A percentile compares a stretch with the other conserved stretches of the same genome.
These are phyloP conservation scores for Paramecium caudatum DNA, from an alignment of 73 alveolate genomes.

Conservation along the genomic window DNA sequence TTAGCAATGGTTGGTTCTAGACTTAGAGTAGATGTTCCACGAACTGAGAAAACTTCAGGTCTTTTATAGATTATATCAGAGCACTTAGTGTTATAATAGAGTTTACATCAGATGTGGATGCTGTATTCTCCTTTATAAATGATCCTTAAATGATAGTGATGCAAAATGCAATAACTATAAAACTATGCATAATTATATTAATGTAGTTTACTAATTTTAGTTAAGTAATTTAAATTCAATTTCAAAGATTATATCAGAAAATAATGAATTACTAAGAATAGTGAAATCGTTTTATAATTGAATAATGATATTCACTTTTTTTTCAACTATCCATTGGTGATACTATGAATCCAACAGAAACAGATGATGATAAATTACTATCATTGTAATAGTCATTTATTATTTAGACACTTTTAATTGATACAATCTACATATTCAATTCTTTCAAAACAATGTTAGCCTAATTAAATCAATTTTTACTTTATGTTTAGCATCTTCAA, in stretches of 20 bases:
- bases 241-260: neutral
- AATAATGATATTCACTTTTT: neutral
- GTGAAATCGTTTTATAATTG: neutral
- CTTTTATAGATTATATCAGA: neutral
- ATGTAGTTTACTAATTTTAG: neutral
- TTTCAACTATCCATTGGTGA: neutral
- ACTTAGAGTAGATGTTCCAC: slow-evolving; percentile 26
- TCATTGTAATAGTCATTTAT: neutral
- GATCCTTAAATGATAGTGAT: neutral
- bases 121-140: neutral
- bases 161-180: slow-evolving; percentile 10
- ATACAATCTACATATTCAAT: slow-evolving; percentile 3
- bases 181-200: slow-evolving; percentile 16
- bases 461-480: neutral
- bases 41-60: slow-evolving; percentile 49
- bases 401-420: neutral
- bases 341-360: neutral
- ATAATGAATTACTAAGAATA: slow-evolving; percentile 22
- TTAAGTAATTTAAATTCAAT: neutral
- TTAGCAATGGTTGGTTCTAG: slow-evolving; percentile 42
- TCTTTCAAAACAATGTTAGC: slow-evolving; percentile 13
- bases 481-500: slow-evolving; percentile 55
- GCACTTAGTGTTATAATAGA: neutral
- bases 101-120: neutral
- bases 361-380: neutral